Evolutionary conservation across 495 filamentous ascomycete genomes (phyloP).

Genomic region (Aspergillus carlsbadensis): DNA sequence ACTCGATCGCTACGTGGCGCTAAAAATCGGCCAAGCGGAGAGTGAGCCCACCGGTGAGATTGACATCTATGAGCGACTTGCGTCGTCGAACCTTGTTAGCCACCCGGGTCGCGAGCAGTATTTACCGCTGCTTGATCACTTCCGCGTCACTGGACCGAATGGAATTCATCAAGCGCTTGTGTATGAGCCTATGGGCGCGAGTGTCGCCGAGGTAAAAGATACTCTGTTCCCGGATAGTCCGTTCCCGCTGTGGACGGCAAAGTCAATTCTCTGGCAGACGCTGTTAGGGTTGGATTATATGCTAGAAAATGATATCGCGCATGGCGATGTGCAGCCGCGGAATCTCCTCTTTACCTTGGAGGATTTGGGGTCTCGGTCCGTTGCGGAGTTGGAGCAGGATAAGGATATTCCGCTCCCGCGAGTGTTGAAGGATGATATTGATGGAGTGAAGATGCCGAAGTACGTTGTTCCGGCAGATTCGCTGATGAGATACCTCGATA

Average conservation of each 20-base stretch:
- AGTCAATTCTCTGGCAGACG: slow-evolving; percentile 35
- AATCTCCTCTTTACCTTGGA: slow-evolving; percentile 33
- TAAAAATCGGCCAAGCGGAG: slow-evolving; percentile 1
- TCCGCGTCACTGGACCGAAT: neutral
- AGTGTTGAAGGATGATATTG: neutral
- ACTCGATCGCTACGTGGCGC: neutral
- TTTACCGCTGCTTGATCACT: neutral
- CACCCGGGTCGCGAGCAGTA: slow-evolving; percentile 2
- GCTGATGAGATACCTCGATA: slow-evolving; percentile 19
- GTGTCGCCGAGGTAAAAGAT: slow-evolving; percentile 4
- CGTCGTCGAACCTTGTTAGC: neutral
- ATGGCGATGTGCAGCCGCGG: slow-evolving; percentile 42
- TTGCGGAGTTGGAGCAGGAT: neutral
- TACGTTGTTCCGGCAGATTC: slow-evolving; percentile 34
- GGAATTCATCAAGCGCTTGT: neutral
- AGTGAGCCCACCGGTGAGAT: neutral
- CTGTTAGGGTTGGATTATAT: slow-evolving; percentile 36
- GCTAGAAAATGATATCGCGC: slow-evolving; percentile 35
- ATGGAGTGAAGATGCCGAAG: slow-evolving; percentile 22
- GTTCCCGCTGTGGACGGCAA: slow-evolving; percentile 27
- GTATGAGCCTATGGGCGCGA: slow-evolving; percentile 1
- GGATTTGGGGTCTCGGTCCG: slow-evolving; percentile 11
- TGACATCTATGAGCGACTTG: neutral
- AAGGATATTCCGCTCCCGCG: neutral
- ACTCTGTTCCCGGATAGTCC: neutral